phyloP scores from a whole-genome alignment of 495 filamentous ascomycete species.

The Pseudotulostoma volvatum region DNA sequence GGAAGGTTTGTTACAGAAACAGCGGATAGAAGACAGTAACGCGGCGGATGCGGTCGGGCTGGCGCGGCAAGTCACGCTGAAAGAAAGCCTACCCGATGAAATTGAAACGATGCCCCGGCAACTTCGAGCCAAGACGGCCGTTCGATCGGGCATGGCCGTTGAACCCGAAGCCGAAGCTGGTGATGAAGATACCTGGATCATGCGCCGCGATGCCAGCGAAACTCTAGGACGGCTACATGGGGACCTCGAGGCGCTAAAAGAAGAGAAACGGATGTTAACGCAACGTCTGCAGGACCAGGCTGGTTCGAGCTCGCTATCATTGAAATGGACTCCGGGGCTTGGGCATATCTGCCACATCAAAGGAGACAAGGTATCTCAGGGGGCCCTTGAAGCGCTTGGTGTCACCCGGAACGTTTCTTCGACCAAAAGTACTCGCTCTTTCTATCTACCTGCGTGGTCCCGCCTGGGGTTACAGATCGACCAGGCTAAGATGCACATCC shows the following conservation, averaged over 20 bases:
- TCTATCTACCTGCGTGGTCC: slow-evolving; percentile 75
- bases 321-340: slow-evolving; percentile 68
- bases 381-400: slow-evolving; percentile 24
- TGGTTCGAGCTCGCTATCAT: slow-evolving; percentile 44
- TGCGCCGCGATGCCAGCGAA: slow-evolving; percentile 56
- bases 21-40: slow-evolving; percentile 56
- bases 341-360: slow-evolving; percentile 87
- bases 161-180: slow-evolving; percentile 14
- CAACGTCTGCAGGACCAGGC: slow-evolving; percentile 40
- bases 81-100: slow-evolving; percentile 38
- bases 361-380: slow-evolving; percentile 48
- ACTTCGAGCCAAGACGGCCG: slow-evolving; percentile 19
- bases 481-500: slow-evolving; percentile 54
- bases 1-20: slow-evolving; percentile 67
- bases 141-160: slow-evolving; percentile 11
- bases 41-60: slow-evolving; percentile 49
- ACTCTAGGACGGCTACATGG: slow-evolving; percentile 49
- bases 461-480: slow-evolving; percentile 59
- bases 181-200: slow-evolving; percentile 59
- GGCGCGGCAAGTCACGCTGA: slow-evolving; percentile 47
- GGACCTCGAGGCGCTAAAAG: slow-evolving; percentile 38
- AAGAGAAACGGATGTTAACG: slow-evolving; percentile 42
- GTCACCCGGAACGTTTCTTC: slow-evolving; percentile 49
- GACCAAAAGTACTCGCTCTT: slow-evolving; percentile 69
- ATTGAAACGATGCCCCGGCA: slow-evolving; percentile 28